These are phyloP conservation scores for Viridothelium virens DNA, from an alignment of 495 filamentous ascomycete species.

Conservation along the genomic window DNA sequence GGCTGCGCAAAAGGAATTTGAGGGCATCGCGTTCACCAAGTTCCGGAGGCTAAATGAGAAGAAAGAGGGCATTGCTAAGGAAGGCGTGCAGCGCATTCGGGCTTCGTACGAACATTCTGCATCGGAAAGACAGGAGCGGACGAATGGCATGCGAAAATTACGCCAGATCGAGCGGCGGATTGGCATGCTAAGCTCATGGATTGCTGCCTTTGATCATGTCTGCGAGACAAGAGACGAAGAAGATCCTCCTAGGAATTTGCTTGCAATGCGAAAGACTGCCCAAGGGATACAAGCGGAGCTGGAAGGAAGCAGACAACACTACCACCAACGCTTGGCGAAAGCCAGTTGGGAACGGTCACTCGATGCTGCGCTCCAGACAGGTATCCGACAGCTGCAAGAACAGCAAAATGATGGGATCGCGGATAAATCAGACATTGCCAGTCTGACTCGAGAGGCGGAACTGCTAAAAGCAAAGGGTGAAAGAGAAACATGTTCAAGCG, in stretches of 20 bases:
- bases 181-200: slow-evolving; percentile 76
- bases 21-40: slow-evolving; percentile 76
- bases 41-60: slow-evolving; percentile 83
- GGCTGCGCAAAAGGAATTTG: slow-evolving; percentile 83
- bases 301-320: slow-evolving; percentile 79
- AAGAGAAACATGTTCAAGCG: slow-evolving; percentile 66
- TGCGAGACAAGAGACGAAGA: slow-evolving; percentile 63
- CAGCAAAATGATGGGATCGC: slow-evolving; percentile 51
- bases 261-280: slow-evolving; percentile 76
- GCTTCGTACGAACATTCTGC: slow-evolving; percentile 75
- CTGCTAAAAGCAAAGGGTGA: slow-evolving; percentile 75
- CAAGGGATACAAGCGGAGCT: slow-evolving; percentile 80
- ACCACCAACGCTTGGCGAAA: slow-evolving; percentile 70
- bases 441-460: slow-evolving; percentile 72
- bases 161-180: slow-evolving; percentile 80
- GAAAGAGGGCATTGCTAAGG: slow-evolving; percentile 65
- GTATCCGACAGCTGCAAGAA: slow-evolving; percentile 65
- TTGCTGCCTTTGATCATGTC: slow-evolving; percentile 81
- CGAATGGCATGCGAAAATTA: slow-evolving; percentile 71
- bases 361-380: slow-evolving; percentile 80
- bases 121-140: slow-evolving; percentile 70
- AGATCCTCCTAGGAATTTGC: slow-evolving; percentile 55
- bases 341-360: slow-evolving; percentile 79
- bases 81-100: slow-evolving; percentile 73
- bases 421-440: slow-evolving; percentile 64